Conservation (phyloP, 345 rosid genomes). For the Aquilaria yunnanensis region DNA sequence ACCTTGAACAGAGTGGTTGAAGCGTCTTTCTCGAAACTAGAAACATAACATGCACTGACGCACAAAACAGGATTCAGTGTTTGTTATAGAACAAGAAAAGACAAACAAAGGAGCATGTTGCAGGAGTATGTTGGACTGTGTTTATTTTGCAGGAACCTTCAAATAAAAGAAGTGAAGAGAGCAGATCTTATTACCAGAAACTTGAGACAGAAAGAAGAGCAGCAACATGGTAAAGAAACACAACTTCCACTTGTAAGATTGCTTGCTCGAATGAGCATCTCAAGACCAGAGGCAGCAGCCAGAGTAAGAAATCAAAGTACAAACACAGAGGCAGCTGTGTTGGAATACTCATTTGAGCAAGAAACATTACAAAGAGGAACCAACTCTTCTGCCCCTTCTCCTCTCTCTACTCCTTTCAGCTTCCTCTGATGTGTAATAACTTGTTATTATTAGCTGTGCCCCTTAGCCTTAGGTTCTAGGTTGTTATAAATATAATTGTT, state of each 20-base stretch:
- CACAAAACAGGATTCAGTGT: too few relatives aligned
- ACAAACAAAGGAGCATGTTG: too few relatives aligned
- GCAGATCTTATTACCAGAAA: too few relatives aligned
- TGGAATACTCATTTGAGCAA: slow-evolving; percentile 63
- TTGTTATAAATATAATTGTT: slow-evolving; percentile 8
- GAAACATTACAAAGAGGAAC: slow-evolving; percentile 34
- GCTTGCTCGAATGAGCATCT: slow-evolving; percentile 40
- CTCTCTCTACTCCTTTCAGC: neutral
- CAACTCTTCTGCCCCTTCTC: neutral
- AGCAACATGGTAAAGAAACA: neutral
- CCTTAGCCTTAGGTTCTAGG: neutral
- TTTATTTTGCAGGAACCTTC: too few relatives aligned
- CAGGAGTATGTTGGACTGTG: too few relatives aligned
- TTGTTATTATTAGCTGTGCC: neutral
- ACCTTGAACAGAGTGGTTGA: too few relatives aligned
- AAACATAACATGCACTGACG: too few relatives aligned
- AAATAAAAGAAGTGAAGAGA: too few relatives aligned
- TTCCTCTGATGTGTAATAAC: neutral
- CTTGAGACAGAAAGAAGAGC: neutral
- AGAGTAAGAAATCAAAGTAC: neutral
- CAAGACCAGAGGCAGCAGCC: slow-evolving; percentile 21
- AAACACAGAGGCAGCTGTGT: slow-evolving; percentile 8
- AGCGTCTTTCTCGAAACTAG: too few relatives aligned
- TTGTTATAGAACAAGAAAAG: too few relatives aligned
- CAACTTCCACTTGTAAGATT: slow-evolving; percentile 23